Conservation (phyloP, 1,139 yeast species). For the Pichia sorboxylosa region DNA sequence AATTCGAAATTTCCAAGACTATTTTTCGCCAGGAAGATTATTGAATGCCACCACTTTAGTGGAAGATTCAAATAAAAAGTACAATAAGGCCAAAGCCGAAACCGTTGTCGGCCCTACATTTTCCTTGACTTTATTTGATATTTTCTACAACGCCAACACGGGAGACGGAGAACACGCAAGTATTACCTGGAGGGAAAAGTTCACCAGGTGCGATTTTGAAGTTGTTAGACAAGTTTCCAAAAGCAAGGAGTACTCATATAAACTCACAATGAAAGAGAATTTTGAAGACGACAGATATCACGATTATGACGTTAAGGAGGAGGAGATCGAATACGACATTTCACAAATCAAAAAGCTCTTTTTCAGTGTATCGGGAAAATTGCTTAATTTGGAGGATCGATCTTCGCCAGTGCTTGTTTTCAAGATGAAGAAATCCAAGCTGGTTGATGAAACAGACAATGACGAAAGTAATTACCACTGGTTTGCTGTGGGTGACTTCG, state of each 20-base stretch:
- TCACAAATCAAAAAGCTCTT: conserved; percentile 42
- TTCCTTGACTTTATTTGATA: conserved; percentile 47
- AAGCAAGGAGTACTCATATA: conserved; percentile 29
- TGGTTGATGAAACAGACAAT: conserved; percentile 15
- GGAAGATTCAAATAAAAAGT: conserved; percentile 29
- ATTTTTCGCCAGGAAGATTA: conserved; percentile 54
- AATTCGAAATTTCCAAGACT: conserved; percentile 34
- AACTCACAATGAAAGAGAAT: conserved; percentile 41
- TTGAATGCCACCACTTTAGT: conserved; percentile 52
- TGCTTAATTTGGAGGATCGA: conserved; percentile 53
- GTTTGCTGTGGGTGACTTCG: conserved; percentile 17
- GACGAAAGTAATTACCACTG: conserved; percentile 20
- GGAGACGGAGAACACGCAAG: conserved; percentile 26
- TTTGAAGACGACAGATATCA: conserved; percentile 71
- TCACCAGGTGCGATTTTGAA: conserved; percentile 42
- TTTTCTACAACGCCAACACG: conserved; percentile 51
- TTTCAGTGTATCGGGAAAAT: conserved; percentile 62
- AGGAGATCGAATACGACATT: conserved; percentile 28
- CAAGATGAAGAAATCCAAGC: conserved; percentile 30
- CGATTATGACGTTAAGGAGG: conserved; percentile 34
- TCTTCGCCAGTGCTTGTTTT: conserved; percentile 60
- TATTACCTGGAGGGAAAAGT: conserved; percentile 67
- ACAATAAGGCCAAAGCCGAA: conserved; percentile 7
- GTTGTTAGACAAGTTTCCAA: conserved; percentile 25
- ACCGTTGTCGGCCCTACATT: conserved; percentile 51